Evolutionary conservation across 78 protist genomes (phyloP), one percentile per base, ranked within the genome.

Genomic region (Dictyostelium capitatum): DNA sequence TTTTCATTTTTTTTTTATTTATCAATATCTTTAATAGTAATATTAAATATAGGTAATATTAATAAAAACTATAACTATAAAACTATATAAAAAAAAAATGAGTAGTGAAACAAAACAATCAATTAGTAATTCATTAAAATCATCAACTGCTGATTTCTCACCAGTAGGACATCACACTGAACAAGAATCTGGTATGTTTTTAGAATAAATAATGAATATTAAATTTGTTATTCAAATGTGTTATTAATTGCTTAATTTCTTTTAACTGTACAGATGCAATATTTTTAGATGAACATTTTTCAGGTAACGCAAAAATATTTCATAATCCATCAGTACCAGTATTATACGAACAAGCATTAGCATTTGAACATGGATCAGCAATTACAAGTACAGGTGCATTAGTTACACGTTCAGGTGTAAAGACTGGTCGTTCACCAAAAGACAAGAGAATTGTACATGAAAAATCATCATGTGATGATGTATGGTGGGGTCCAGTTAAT

Each of bases 401-500:
- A 6, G 83, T 89, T 9, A 80, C 94, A 10, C 62, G 70, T 70
- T 96, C 97, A 19, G 98, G 97, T 25, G 95, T 82, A 74, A 95
- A 96, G 93, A 95, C 97, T 9, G 99, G 99, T 51, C 91, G 99
- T 56, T 82, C 93, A 32, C 98, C 99, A 47, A 81, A 80, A 28
- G 99, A 98, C 94, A 97, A 97, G 97, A 53, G 97, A 56, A 92
- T 97, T 30, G 98, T 97, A 11, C 80, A 85, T 6, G 97, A 96
- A 67, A 28, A 89, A 64, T 7, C 80, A 17, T 43, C 83, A 41
- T 25, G 25, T 20, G 65, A 85, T 37, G 96, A 96, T 85, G 79
- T 98, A 41, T 87, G 97, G 97, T 98, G 98, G 99, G 98, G 98
- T 23, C 80, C 94, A 32, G 98, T 97, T 54, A 98, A 98, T 95